Percentiles rank a stretch among this genome's conserved stretches.
Conservation (phyloP, 2,329 filamentous ascomycete species). For the Graphilbum fragrans region DNA sequence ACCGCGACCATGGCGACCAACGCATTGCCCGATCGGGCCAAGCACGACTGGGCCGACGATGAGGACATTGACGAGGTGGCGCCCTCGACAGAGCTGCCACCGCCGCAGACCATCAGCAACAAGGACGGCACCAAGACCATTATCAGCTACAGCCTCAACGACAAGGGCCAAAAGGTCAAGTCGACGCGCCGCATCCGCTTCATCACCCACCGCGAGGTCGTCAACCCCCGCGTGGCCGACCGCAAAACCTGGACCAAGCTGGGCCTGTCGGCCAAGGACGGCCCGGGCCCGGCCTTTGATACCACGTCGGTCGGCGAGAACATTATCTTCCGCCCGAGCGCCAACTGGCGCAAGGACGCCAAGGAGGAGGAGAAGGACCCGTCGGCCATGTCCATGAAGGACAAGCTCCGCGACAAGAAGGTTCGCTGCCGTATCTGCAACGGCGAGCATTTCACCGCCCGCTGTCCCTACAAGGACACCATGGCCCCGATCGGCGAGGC, state of each 20-base stretch:
- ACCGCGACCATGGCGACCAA: slow-evolving; percentile 9
- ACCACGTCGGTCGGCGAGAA: slow-evolving; percentile 95
- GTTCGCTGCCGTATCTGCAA: slow-evolving; percentile 99
- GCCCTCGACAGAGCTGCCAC: slow-evolving; percentile 54
- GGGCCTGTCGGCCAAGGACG: slow-evolving; percentile 76
- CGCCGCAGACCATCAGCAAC: slow-evolving; percentile 83
- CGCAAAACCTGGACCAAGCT: slow-evolving; percentile 92
- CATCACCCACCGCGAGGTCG: slow-evolving; percentile 79
- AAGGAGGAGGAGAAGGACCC: slow-evolving; percentile 64
- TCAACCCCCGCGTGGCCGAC: slow-evolving; percentile 94
- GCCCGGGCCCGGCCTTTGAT: slow-evolving; percentile 69
- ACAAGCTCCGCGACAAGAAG: slow-evolving; percentile 94
- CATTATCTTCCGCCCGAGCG: slow-evolving; percentile 87
- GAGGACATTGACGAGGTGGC: slow-evolving; percentile 69
- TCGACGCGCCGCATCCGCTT: slow-evolving; percentile 91
- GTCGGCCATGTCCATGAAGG: slow-evolving; percentile 64
- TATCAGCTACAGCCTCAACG: slow-evolving; percentile 80
- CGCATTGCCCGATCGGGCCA: slow-evolving; percentile 14
- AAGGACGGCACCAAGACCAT: slow-evolving; percentile 98
- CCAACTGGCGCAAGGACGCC: slow-evolving; percentile 87
- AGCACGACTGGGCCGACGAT: slow-evolving; percentile 88
- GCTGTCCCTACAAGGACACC: slow-evolving; percentile 99
- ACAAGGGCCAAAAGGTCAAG: slow-evolving; percentile 92
- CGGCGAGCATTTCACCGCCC: slow-evolving; percentile 97
- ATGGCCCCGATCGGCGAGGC: slow-evolving; percentile 76